Evolutionary conservation across 2,329 filamentous ascomycete genomes (phyloP), one percentile per base, ranked within the genome.

Genomic region (Clonostachys sp.): DNA sequence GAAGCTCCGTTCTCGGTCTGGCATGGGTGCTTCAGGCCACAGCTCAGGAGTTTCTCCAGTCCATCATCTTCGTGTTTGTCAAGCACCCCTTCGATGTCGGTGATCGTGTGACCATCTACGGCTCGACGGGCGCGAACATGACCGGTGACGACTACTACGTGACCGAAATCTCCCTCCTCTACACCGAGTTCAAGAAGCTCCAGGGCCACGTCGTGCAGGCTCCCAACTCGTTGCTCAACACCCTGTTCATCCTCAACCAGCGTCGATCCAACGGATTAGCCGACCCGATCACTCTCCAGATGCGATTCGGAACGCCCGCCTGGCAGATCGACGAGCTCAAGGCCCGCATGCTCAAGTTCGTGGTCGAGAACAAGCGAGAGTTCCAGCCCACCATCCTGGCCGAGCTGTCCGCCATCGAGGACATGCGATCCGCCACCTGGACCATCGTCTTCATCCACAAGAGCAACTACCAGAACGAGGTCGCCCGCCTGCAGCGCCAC

Each of bases 171-270:
- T 87, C 90, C 2, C 77, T 97, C 2, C 77, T 96, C 14, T 97
- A 94, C 64, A 97, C 92, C 13, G 92, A 96, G 61, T 96, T 96
- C 74, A 96, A 96, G 77, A 96, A 96, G 74, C 92, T 96, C 88
- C 87, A 96, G 66, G 92, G 92, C 3, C 91, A 96, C 58, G 86
- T 96, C 20, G 92, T 97, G 1, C 92, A 96, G 66, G 92, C 92
- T 1, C 92, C 92, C 12, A 97, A 97, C 77, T 95, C 87, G 49
- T 84, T 96, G 36, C 79, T 97, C 47, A 97, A 96, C 67, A 90
- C 83, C 0, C 77, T 97, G 1, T 96, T 96, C 68, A 95, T 97
- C 52, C 83, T 96, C 41, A 97, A 97, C 66, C 91, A 96, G 70
- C 84, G 92, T 42, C 87, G 92, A 46, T 95, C 90, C 34, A 91